phyloP scores from a whole-genome alignment of 257 asterid genomes.

The Scutellaria galericulata region DNA sequence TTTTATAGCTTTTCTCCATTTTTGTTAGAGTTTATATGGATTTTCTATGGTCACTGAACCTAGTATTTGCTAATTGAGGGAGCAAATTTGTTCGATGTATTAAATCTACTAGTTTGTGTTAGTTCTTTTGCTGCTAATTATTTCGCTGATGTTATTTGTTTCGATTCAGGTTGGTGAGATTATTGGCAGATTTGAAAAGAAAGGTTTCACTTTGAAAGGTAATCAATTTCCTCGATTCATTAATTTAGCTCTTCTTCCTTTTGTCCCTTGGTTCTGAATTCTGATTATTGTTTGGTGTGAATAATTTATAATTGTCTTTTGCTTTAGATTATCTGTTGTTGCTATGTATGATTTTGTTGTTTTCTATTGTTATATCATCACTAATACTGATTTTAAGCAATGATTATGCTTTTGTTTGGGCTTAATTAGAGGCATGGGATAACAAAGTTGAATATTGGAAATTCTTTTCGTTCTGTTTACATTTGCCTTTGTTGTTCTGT shows the following conservation, averaged over 20 bases:
- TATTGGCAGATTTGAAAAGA: conserved; percentile 89
- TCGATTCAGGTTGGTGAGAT: conserved; percentile 90
- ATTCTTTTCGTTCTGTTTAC: neutral
- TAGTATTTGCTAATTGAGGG: neutral
- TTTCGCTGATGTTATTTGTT: conserved; percentile 22
- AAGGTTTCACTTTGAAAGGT: conserved; percentile 97
- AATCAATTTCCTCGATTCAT: neutral
- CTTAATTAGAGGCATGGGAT: too few relatives aligned
- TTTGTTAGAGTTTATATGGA: neutral
- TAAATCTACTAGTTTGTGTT: neutral
- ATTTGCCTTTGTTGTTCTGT: neutral
- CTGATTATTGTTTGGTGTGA: neutral
- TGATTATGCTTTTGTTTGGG: too few relatives aligned
- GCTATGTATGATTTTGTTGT: neutral
- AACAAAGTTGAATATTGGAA: neutral
- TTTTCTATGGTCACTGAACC: conserved; percentile 1
- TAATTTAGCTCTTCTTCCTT: too few relatives aligned
- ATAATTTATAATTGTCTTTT: neutral
- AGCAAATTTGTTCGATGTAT: neutral
- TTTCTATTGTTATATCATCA: neutral
- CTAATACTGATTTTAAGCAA: too few relatives aligned
- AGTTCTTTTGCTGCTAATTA: neutral
- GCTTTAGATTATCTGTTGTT: neutral
- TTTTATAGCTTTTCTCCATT: neutral
- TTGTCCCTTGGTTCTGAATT: too few relatives aligned